These are phyloP conservation scores for Skeletonema potamos DNA, from an alignment of 108 stramenopile genomes.

Conservation along the genomic window DNA sequence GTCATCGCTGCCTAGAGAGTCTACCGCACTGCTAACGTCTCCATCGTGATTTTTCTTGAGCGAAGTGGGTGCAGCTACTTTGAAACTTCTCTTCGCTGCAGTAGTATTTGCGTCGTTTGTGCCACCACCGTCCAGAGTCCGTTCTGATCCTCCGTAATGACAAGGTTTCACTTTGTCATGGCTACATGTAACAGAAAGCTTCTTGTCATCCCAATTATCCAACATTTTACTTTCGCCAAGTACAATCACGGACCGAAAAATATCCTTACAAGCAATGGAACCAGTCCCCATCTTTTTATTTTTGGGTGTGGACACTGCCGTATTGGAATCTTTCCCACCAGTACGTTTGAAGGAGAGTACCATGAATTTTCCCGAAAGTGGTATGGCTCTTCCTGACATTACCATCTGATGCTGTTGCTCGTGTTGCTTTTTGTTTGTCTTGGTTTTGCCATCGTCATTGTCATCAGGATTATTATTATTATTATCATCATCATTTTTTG, in stretches of 20 bases:
- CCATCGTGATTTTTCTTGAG: neutral
- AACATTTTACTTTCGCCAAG: conserved; percentile 58
- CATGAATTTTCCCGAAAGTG: conserved; percentile 42
- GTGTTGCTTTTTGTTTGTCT: conserved; percentile 4
- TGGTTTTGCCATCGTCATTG: neutral
- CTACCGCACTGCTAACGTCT: conserved; percentile 9
- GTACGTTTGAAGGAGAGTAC: conserved; percentile 43
- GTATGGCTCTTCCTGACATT: conserved; percentile 37
- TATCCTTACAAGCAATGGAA: conserved; percentile 61
- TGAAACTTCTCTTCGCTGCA: conserved; percentile 7
- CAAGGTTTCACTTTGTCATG: neutral
- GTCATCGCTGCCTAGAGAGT: conserved; percentile 4
- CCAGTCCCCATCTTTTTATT: conserved; percentile 51
- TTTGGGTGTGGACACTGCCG: conserved; percentile 16
- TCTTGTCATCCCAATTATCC: conserved; percentile 7
- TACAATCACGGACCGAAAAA: conserved; percentile 70
- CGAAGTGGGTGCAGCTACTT: neutral
- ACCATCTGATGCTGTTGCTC: conserved; percentile 14
- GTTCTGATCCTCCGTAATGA: conserved; percentile 75
- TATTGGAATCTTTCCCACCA: conserved; percentile 29
- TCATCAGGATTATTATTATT: conserved; percentile 2
- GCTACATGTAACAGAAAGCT: neutral
- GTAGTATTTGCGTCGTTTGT: neutral
- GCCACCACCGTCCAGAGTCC: conserved; percentile 66
- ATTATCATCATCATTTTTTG: neutral